phyloP scores from a whole-genome alignment of 345 rosid genomes.

The Citrus maxima region DNA sequence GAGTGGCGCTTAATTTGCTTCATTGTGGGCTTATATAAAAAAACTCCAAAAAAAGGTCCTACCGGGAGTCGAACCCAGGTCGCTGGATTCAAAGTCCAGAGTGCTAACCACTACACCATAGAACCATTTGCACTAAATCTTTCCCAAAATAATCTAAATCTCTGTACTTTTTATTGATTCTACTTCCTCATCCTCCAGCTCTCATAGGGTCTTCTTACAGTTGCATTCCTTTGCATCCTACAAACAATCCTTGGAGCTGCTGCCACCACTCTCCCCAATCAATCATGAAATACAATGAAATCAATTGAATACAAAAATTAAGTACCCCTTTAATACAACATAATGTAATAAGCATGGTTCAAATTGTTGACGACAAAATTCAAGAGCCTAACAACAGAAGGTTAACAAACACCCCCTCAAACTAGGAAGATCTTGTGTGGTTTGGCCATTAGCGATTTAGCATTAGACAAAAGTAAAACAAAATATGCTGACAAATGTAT shows the following conservation, averaged over 20 bases:
- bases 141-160: neutral
- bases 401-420: neutral
- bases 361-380: neutral
- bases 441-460: neutral
- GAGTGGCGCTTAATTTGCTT: too few species aligned
- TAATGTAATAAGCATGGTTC: neutral
- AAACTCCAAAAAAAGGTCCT: slow-evolving; percentile 41
- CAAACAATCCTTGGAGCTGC: neutral
- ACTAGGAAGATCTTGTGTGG: neutral
- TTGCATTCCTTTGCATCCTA: neutral
- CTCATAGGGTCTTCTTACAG: too few species aligned
- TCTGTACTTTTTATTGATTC: neutral
- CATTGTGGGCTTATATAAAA: too few species aligned
- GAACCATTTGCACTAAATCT: slow-evolving; percentile 30
- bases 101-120: slow-evolving; percentile 99
- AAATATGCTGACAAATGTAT: neutral
- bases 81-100: slow-evolving; percentile 98
- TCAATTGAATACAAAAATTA: too few species aligned
- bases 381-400: neutral
- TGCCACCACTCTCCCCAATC: neutral
- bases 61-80: slow-evolving; percentile 98
- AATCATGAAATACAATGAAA: neutral
- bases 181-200: accelerated
- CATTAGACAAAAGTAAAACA: too few species aligned
- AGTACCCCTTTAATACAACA: neutral